These are phyloP conservation scores for Pleomassaria siparia DNA, from an alignment of 2,329 filamentous ascomycete species.

Conservation along the genomic window DNA sequence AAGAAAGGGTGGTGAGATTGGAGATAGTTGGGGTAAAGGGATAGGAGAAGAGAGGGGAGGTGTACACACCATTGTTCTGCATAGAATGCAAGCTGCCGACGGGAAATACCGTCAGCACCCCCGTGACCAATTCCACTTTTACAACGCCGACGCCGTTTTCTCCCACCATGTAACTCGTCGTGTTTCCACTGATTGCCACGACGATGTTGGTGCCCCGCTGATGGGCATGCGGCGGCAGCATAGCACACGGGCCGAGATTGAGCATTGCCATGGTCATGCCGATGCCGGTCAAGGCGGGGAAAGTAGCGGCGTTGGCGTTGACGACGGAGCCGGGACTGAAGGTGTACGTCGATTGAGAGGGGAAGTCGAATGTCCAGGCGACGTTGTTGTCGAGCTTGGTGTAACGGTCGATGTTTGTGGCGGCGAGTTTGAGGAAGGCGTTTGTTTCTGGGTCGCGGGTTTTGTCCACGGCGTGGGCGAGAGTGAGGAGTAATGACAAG, in stretches of 20 bases:
- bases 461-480: constrained; percentile 39
- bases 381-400: constrained; percentile 41
- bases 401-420: constrained; percentile 51
- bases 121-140: constrained; percentile 44
- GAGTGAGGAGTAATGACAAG: constrained; percentile 21
- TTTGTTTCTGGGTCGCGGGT: constrained; percentile 46
- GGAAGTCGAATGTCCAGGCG: constrained; percentile 55
- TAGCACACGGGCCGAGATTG: constrained; percentile 53
- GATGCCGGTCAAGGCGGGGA: constrained; percentile 51
- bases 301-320: constrained; percentile 56
- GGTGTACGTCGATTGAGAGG: constrained; percentile 45
- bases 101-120: constrained; percentile 55
- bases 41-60: not conserved
- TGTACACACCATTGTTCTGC: constrained; percentile 50
- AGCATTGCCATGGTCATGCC: constrained; percentile 52
- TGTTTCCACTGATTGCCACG: constrained; percentile 51
- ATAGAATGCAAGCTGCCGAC: constrained; percentile 52
- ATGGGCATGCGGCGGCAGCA: constrained; percentile 55
- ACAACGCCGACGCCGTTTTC: constrained; percentile 54
- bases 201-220: constrained; percentile 54
- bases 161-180: constrained; percentile 54
- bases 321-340: constrained; percentile 52
- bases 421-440: constrained; percentile 37
- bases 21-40: not conserved
- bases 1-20: not conserved